Conservation (phyloP, 2,329 filamentous ascomycete genomes). For the Scedosporium boydii region DNA sequence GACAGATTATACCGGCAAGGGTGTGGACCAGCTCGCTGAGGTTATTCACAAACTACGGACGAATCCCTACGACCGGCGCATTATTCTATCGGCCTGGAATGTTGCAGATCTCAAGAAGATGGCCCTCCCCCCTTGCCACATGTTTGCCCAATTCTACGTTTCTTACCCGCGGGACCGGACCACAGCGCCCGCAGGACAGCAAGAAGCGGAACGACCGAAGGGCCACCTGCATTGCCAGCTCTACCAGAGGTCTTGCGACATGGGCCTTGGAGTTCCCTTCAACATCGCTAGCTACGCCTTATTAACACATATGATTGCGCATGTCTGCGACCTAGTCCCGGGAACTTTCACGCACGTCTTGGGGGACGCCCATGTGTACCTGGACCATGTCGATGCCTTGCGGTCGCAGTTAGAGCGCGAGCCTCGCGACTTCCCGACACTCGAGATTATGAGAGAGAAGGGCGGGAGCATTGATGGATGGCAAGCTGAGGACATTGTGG, state of each 20-base stretch:
- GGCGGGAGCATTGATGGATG: slow-evolving; percentile 81
- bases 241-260: slow-evolving; percentile 92
- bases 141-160: slow-evolving; percentile 96
- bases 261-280: slow-evolving; percentile 95
- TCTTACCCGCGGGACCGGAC: slow-evolving; percentile 47
- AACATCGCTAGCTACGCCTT: slow-evolving; percentile 95
- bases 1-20: slow-evolving; percentile 77
- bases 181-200: slow-evolving; percentile 16
- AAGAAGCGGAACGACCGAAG: slow-evolving; percentile 39
- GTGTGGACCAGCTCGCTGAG: slow-evolving; percentile 86
- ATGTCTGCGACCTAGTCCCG: slow-evolving; percentile 73
- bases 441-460: slow-evolving; percentile 61
- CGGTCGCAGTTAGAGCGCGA: slow-evolving; percentile 70
- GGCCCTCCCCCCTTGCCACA: slow-evolving; percentile 90
- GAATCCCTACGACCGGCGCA: slow-evolving; percentile 79
- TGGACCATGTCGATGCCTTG: slow-evolving; percentile 84
- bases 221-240: slow-evolving; percentile 78
- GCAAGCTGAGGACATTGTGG: slow-evolving; percentile 77
- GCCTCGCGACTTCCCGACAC: slow-evolving; percentile 68
- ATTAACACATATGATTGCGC: slow-evolving; percentile 89
- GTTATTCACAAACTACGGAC: slow-evolving; percentile 78
- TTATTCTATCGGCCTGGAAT: slow-evolving; percentile 93
- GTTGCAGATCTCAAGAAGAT: slow-evolving; percentile 76
- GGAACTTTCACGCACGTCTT: slow-evolving; percentile 89
- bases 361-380: slow-evolving; percentile 96